Base-by-base conservation (phyloP, 2,329 filamentous ascomycete species). In the Cladophialophora chaetospira region DNA sequence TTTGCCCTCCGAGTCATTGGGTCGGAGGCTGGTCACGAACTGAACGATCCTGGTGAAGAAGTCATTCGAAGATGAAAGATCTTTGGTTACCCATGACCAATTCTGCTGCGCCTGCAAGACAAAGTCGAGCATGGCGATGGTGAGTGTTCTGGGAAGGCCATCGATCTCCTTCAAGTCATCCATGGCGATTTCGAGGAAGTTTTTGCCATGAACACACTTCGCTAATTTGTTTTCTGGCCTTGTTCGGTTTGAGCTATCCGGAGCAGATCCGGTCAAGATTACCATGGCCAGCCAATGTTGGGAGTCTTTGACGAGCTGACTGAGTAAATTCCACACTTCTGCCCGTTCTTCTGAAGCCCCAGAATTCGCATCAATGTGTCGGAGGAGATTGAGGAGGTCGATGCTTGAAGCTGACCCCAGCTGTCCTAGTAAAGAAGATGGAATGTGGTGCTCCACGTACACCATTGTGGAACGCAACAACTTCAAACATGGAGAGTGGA, bases 211-310 rank as follows among this genome's bases (percentile, higher is more conserved):
- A 74, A 74, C 8, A 42, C 10, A 53, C 25, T 57, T 46, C 2
- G 31, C 77, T 73, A 44, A 71, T 71, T 42, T 78, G 79, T 40
- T 65, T 58, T 43, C 70, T 68, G 55, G 75, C 76, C 62, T 84
- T 84, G 67, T 91, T 76, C 4, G 88, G 83, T 65, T 94, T 11
- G 54, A 52, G 31, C 29, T 86, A 60, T 89, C 85, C 3, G 93
- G 91, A 0, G 91, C 91, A 68, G 86, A 88, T 19, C 92, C 94
- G 5, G 91, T 97, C 35, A 97, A 83, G 6, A 99, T 80, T 68
- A 92, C 96, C 60, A 96, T 90, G 0, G 93, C 90, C 77, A 99
- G 89, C 89, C 93, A 97, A 69, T 96, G 92, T 70, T 99, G 94
- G 61, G 91, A 87, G 69, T 91, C 92, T 63, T 88, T 88, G 58